Percentiles rank a stretch among this genome's conserved stretches.
Evolutionary conservation across 306 rosid species (phyloP).

Genomic region (Morella rubra): DNA sequence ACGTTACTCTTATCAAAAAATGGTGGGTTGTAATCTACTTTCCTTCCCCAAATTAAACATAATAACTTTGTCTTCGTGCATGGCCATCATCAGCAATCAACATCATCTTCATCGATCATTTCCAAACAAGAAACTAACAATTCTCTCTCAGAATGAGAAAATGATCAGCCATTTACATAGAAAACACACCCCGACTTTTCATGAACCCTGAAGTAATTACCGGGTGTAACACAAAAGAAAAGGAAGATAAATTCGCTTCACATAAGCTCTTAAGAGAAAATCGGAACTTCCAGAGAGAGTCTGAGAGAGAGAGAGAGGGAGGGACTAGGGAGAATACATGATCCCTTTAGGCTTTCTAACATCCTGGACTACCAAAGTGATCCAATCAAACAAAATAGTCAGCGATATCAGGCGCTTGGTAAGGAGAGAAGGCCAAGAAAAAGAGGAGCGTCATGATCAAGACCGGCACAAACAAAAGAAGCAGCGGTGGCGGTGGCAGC

Average conservation of each 20-base stretch:
- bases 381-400: constrained; percentile 7
- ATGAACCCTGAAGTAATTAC: neutral
- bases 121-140: neutral
- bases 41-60: neutral
- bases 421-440: constrained; percentile 24
- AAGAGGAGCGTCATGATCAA: constrained; percentile 33
- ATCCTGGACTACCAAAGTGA: neutral
- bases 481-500: constrained; percentile 42
- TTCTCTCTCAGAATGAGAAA: neutral
- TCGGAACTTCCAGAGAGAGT: neutral
- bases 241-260: neutral
- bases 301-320: too few relatives aligned
- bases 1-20: neutral
- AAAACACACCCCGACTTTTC: neutral
- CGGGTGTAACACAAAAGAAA: neutral
- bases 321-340: too few relatives aligned
- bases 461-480: constrained; percentile 35
- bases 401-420: constrained; percentile 15
- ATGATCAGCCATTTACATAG: neutral
- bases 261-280: neutral
- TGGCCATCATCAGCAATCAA: neutral
- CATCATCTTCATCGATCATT: neutral
- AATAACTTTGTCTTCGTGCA: neutral
- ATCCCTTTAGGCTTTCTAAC: neutral
- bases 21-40: neutral